These are phyloP conservation scores for Circinella umbellata DNA, from an alignment of 371 early-diverging fungal genomes.

Conservation along the genomic window DNA sequence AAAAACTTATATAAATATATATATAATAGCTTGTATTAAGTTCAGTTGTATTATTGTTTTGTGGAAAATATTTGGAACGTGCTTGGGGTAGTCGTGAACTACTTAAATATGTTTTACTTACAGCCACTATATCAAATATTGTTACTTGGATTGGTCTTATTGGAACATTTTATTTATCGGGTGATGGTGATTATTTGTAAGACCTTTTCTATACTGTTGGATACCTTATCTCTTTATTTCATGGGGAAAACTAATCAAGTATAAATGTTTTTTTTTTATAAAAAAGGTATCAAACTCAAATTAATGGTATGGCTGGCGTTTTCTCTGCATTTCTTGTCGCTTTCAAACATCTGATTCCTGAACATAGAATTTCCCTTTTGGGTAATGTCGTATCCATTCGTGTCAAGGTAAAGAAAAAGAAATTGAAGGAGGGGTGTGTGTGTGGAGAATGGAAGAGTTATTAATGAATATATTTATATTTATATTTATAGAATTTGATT, in stretches of 20 bases:
- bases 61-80: constrained; percentile 79
- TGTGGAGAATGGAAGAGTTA: not conserved
- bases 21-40: constrained; percentile 54
- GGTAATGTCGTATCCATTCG: constrained; percentile 64
- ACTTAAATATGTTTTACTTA: constrained; percentile 64
- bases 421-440: not conserved
- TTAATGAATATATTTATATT: not conserved
- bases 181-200: constrained; percentile 64
- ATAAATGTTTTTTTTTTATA: not conserved
- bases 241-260: not conserved
- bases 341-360: constrained; percentile 78
- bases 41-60: constrained; percentile 50
- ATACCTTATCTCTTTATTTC: too few relatives aligned
- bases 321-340: constrained; percentile 75
- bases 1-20: constrained; percentile 4
- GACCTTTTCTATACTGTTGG: too few relatives aligned
- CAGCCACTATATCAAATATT: constrained; percentile 59
- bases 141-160: constrained; percentile 61
- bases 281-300: constrained; percentile 50
- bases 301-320: constrained; percentile 73
- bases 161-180: constrained; percentile 61
- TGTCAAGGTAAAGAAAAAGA: constrained; percentile 74
- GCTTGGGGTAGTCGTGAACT: constrained; percentile 78
- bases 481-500: constrained; percentile 34
- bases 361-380: constrained; percentile 60